A percentile compares a stretch with the other conserved stretches of the same genome.
phyloP scores from a whole-genome alignment of 768 basidiomycete genomes.

The Royoungia palumana region DNA sequence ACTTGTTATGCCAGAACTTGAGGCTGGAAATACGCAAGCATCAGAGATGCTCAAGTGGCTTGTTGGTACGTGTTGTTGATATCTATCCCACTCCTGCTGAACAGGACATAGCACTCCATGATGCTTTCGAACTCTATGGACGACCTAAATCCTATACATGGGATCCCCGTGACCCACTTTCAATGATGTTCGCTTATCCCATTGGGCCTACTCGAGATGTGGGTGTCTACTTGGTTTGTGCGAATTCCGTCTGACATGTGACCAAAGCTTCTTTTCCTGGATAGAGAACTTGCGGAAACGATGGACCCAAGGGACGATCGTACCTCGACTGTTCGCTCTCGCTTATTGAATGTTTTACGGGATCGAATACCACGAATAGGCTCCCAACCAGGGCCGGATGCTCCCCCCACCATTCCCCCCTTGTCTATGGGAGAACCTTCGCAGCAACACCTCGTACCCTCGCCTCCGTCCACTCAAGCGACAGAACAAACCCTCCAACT shows the following conservation, averaged over 20 bases:
- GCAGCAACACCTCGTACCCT: constrained; percentile 27
- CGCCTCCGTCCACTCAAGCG: constrained; percentile 16
- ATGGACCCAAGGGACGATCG: constrained; percentile 74
- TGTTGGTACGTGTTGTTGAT: constrained; percentile 53
- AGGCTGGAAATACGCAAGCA: constrained; percentile 57
- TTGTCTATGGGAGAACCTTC: constrained; percentile 13
- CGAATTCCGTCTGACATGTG: constrained; percentile 14
- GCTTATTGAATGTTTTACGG: constrained; percentile 59
- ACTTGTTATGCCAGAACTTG: constrained; percentile 86
- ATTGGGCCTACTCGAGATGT: constrained; percentile 83
- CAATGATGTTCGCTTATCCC: constrained; percentile 94
- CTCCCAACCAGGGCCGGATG: constrained; percentile 8
- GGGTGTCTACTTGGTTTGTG: constrained; percentile 28
- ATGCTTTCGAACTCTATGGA: constrained; percentile 86
- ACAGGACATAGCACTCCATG: constrained; percentile 61
- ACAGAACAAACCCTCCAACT: constrained; percentile 11
- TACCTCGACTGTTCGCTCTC: constrained; percentile 65
- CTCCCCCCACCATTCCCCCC: constrained; percentile 19
- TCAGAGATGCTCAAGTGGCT: constrained; percentile 91
- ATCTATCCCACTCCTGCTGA: constrained; percentile 5
- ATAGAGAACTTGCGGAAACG: constrained; percentile 76
- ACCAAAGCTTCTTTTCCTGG: constrained; percentile 76
- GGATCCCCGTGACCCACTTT: constrained; percentile 79
- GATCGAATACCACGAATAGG: constrained; percentile 55
- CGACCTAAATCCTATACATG: constrained; percentile 82